Conservation (phyloP, 768 basidiomycete genomes). For the Agrocybe pediades region DNA sequence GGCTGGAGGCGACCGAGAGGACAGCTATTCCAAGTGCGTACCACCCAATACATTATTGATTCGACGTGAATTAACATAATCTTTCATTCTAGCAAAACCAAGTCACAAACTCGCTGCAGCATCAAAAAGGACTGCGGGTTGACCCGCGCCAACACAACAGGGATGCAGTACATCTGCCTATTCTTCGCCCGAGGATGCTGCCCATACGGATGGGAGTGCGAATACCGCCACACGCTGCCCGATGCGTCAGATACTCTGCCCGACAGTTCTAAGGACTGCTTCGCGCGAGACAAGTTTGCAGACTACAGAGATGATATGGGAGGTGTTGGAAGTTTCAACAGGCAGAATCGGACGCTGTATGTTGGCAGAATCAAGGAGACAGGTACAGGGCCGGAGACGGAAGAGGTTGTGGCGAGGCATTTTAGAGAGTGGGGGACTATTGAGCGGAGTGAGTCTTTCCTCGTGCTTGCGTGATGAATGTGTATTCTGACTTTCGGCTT, state of each 20-base stretch:
- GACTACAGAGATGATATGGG: constrained; percentile 99
- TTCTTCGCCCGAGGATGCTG: constrained; percentile 97
- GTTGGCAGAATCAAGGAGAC: constrained; percentile 94
- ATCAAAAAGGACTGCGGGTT: constrained; percentile 89
- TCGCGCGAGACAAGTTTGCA: constrained; percentile 94
- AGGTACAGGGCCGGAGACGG: constrained; percentile 84
- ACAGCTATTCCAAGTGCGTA: constrained; percentile 89
- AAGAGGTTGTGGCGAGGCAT: constrained; percentile 87
- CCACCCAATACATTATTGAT: not conserved
- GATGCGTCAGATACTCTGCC: constrained; percentile 68
- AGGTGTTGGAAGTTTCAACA: constrained; percentile 94
- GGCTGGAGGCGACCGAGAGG: constrained; percentile 99
- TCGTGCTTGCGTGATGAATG: not conserved
- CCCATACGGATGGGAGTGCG: constrained; percentile 98
- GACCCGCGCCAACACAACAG: constrained; percentile 92
- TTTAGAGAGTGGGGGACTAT: constrained; percentile 97
- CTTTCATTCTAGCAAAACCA: constrained; percentile 68
- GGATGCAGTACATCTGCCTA: constrained; percentile 90
- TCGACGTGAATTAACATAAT: constrained; percentile 2
- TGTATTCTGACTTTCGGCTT: not conserved
- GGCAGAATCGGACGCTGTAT: constrained; percentile 94
- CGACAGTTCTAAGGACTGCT: constrained; percentile 95
- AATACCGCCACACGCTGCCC: constrained; percentile 90
- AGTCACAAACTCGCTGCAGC: constrained; percentile 91
- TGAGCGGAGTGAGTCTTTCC: constrained; percentile 71